A percentile compares a stretch with the other conserved stretches of the same genome.
Evolutionary conservation across 345 rosid species (phyloP).

Genomic region (Raphanus sativus): DNA sequence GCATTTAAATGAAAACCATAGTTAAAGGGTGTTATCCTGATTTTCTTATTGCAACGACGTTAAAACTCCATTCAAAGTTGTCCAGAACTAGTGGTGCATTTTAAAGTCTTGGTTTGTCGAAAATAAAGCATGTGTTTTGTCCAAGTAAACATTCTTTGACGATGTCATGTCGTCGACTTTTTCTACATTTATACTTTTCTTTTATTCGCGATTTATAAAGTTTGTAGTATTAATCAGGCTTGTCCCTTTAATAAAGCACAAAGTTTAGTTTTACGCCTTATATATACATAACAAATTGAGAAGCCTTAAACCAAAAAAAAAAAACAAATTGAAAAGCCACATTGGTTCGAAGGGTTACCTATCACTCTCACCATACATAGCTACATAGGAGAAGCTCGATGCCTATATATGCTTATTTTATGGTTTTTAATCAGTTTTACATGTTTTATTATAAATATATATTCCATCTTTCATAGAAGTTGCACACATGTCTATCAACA

Average conservation of each 20-base stretch:
- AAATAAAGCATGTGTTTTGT: neutral
- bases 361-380: neutral
- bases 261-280: neutral
- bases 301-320: neutral
- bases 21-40: neutral
- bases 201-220: neutral
- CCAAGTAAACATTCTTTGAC: neutral
- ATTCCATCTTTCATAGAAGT: neutral
- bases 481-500: neutral
- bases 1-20: neutral
- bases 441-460: neutral
- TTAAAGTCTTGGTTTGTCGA: neutral
- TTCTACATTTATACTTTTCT: neutral
- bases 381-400: neutral
- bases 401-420: neutral
- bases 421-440: neutral
- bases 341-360: neutral
- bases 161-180: neutral
- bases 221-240: neutral
- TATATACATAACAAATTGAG: neutral
- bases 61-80: neutral
- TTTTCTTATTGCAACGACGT: neutral
- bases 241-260: neutral
- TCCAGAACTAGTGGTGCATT: neutral
- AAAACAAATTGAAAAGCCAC: neutral